Conservation (phyloP, 2,329 filamentous ascomycete species). For the Botryotinia calthae region DNA sequence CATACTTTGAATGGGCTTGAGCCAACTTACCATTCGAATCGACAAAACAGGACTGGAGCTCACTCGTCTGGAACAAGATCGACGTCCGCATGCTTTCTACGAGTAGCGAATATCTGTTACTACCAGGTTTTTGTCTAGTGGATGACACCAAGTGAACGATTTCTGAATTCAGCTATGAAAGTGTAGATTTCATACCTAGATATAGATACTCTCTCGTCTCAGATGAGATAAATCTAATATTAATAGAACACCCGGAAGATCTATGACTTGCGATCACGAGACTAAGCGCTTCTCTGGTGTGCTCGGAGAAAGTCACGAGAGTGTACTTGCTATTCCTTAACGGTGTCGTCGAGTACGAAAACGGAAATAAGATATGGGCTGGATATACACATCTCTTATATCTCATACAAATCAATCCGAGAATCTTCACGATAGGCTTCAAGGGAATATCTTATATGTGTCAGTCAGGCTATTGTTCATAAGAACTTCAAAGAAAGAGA, state of each 20-base stretch:
- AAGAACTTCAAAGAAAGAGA: neutral
- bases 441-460: neutral
- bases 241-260: neutral
- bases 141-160: neutral
- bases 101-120: neutral
- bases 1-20: neutral
- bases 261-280: neutral
- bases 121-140: too few species aligned
- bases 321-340: neutral
- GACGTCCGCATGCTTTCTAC: neutral
- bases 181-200: neutral
- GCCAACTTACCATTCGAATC: neutral
- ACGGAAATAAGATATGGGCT: neutral
- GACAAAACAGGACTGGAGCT: neutral
- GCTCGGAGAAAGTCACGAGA: too few species aligned
- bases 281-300: neutral
- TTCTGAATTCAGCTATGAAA: neutral
- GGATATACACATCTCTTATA: neutral
- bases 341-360: neutral
- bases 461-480: neutral
- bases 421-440: neutral
- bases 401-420: neutral
- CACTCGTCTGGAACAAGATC: neutral
- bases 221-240: neutral
- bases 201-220: neutral